Conservation (phyloP, 306 rosid species). For the Medicago arabica region DNA sequence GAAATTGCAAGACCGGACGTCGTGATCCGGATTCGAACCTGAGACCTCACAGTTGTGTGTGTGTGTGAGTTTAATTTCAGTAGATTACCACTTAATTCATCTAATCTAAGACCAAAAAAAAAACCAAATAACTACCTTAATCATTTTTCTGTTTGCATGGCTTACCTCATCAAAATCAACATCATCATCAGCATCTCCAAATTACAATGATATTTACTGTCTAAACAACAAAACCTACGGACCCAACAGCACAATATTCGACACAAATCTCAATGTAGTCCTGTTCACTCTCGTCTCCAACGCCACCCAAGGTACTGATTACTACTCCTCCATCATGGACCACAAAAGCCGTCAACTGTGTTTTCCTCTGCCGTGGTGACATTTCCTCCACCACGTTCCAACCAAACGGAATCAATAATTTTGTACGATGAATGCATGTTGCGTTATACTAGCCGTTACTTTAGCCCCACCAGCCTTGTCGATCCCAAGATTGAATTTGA, state of each 20-base stretch:
- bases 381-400: constrained; percentile 38
- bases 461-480: neutral
- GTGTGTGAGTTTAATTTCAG: too few species aligned
- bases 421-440: constrained; percentile 60
- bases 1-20: too few species aligned
- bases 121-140: too few species aligned
- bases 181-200: constrained; percentile 29
- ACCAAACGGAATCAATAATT: constrained; percentile 45
- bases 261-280: constrained; percentile 51
- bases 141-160: neutral
- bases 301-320: constrained; percentile 20
- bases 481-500: neutral
- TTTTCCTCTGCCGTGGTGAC: constrained; percentile 66
- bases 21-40: too few species aligned
- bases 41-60: too few species aligned
- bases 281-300: constrained; percentile 50
- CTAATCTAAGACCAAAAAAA: too few species aligned
- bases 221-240: constrained; percentile 32
- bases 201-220: constrained; percentile 26
- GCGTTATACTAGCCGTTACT: constrained; percentile 48
- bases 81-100: too few species aligned
- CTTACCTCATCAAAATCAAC: neutral
- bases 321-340: constrained; percentile 38
- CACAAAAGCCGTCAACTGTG: constrained; percentile 40
- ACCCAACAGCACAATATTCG: constrained; percentile 39